Evolutionary conservation across 768 basidiomycete species (phyloP).

Genomic region (Pleurotus salmoneostramineus): DNA sequence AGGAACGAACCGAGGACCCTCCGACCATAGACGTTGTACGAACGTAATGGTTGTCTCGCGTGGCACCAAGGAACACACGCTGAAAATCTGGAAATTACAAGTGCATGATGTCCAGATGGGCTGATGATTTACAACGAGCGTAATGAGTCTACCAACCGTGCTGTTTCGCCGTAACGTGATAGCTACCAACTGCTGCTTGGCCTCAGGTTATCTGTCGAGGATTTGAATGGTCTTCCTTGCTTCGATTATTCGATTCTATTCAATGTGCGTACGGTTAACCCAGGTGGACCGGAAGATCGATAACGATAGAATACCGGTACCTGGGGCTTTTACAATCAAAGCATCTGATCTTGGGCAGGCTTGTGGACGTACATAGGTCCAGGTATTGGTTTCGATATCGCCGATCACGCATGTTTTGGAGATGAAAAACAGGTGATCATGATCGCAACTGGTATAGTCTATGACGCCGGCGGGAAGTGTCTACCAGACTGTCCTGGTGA

Average conservation of each 20-base stretch:
- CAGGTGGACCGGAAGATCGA: slow-evolving; percentile 2
- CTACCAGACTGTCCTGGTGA: slow-evolving; percentile 5
- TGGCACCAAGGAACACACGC: not conserved
- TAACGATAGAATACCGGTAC: not conserved
- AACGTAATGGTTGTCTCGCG: not conserved
- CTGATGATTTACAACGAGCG: not conserved
- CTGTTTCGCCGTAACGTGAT: not conserved
- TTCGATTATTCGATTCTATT: not conserved
- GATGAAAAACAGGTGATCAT: slow-evolving; percentile 7
- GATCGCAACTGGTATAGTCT: slow-evolving; percentile 4
- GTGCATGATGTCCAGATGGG: not conserved
- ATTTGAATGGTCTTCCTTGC: not conserved
- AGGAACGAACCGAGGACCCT: not conserved
- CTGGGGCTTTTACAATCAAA: not conserved
- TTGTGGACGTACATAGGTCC: slow-evolving; percentile 9
- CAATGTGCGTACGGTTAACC: not conserved
- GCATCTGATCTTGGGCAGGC: not conserved
- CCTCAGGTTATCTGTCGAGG: not conserved
- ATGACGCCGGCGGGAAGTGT: not conserved
- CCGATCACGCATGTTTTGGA: slow-evolving; percentile 7
- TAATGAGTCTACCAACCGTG: not conserved
- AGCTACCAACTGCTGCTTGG: not conserved
- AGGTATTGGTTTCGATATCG: not conserved
- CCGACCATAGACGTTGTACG: not conserved
- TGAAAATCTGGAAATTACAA: not conserved